Percentiles rank a stretch among this genome's conserved stretches.
Conservation (phyloP, 306 rosid species). For the Lathyrus sativus region DNA sequence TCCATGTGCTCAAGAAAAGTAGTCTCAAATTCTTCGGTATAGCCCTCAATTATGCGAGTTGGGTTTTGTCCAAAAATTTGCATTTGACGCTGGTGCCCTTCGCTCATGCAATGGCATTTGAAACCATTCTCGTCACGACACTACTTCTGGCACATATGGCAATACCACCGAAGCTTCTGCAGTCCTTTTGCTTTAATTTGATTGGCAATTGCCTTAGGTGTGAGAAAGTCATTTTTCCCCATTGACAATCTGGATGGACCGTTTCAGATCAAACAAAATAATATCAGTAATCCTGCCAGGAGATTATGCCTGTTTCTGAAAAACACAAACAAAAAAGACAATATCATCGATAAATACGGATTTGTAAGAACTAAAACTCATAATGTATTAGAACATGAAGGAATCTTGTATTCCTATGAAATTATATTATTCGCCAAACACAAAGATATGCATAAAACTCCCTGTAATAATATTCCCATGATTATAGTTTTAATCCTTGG, state of each 20-base stretch:
- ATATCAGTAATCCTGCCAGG: neutral
- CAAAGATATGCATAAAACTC: too few relatives aligned
- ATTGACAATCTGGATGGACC: conserved; percentile 40
- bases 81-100: conserved; percentile 96
- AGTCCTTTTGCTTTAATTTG: conserved; percentile 90
- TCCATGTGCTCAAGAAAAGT: conserved; percentile 81
- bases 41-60: conserved; percentile 70
- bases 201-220: conserved; percentile 90
- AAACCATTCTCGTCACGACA: conserved; percentile 95
- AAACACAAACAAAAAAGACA: neutral
- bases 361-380: neutral
- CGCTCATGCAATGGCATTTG: conserved; percentile 94
- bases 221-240: conserved; percentile 91
- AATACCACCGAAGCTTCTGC: conserved; percentile 95
- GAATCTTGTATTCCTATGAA: too few relatives aligned
- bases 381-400: conserved; percentile 2
- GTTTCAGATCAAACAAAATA: conserved; percentile 22
- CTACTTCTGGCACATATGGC: conserved; percentile 99
- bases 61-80: conserved; percentile 82
- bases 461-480: too few relatives aligned
- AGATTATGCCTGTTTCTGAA: neutral
- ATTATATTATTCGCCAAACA: too few relatives aligned
- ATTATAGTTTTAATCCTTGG: too few relatives aligned
- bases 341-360: neutral
- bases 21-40: conserved; percentile 75